Conservation (phyloP, 768 basidiomycete genomes). For the Infundibulicybe gibba region DNA sequence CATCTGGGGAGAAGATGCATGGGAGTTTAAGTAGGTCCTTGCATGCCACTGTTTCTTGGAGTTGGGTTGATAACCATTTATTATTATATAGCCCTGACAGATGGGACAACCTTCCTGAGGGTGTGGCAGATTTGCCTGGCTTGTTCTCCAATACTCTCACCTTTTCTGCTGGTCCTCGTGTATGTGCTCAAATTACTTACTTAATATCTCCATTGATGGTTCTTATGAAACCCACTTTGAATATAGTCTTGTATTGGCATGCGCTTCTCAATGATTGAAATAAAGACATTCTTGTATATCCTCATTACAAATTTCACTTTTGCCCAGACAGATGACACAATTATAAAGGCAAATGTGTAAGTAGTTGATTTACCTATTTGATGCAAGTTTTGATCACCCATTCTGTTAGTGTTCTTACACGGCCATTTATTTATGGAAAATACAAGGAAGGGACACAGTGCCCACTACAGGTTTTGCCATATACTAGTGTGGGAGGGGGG, state of each 20-base stretch:
- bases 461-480: conserved; percentile 48
- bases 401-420: conserved; percentile 51
- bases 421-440: conserved; percentile 56
- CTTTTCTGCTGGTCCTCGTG: conserved; percentile 81
- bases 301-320: conserved; percentile 69
- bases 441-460: conserved; percentile 59
- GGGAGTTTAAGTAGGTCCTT: conserved; percentile 66
- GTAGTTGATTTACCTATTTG: conserved; percentile 14
- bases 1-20: conserved; percentile 80
- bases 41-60: not conserved
- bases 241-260: conserved; percentile 77
- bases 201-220: not conserved
- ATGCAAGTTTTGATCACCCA: not conserved
- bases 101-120: conserved; percentile 75
- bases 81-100: conserved; percentile 60
- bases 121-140: conserved; percentile 64
- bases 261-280: conserved; percentile 81
- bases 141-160: conserved; percentile 67
- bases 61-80: not conserved
- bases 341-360: conserved; percentile 62
- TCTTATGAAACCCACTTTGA: too few relatives aligned
- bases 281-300: conserved; percentile 72
- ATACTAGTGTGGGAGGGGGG: conserved; percentile 9
- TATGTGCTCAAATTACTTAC: too few relatives aligned
- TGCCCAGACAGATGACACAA: conserved; percentile 44